Base-by-base conservation (phyloP, 352 stramenopile genomes). In the Globisporangium emineosum region DNA sequence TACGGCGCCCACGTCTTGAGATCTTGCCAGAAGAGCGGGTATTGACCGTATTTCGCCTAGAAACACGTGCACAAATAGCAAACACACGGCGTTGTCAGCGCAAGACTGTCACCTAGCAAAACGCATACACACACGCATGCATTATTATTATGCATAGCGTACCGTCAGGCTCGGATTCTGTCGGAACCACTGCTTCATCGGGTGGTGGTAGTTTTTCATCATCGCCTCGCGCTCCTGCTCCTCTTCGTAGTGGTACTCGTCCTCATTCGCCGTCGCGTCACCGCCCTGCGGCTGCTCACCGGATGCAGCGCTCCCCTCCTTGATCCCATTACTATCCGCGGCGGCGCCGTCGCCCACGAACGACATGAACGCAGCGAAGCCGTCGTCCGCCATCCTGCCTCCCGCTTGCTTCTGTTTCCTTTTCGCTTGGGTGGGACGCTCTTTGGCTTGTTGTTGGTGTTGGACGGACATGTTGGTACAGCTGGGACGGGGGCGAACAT, bases 1-100 rank as follows among this genome's bases (percentile, higher is more conserved):
- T 97, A 98, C 61, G 90, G 91, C 42, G 72, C 68, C 96, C 96
- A 98, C 50, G 83, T 93, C 67, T 98, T 88, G 27, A 98, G 79
- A 72, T 98, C 95, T 73, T 98, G 93, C 94, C 94, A 98, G 66
- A 99, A 97, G 19, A 91, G 67, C 40, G 94, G 96, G 77, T 97
- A 98, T 17, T 71, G 70, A n/a, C 94, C 96, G 67, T 98, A 91
- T 50, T 88, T 93, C 5, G 78, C 65, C 63, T 90, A 47, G 57
- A n/a, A 10, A 43, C 12, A 33, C 2, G 25, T 13, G 30, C 4
- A 17, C n/a, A 65, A 30, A 67, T 52, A 10, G 25, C 27, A 17
- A 47, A 3, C 8, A 58, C 15, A 37, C 40, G 57, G 27, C 19
- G 29, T 43, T 29, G 68, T 42, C 6, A 23, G 3, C 19, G 29